Percentiles rank a stretch among this genome's conserved stretches.
Conservation (phyloP, 345 rosid genomes). For the Odontarrhena argentea region DNA sequence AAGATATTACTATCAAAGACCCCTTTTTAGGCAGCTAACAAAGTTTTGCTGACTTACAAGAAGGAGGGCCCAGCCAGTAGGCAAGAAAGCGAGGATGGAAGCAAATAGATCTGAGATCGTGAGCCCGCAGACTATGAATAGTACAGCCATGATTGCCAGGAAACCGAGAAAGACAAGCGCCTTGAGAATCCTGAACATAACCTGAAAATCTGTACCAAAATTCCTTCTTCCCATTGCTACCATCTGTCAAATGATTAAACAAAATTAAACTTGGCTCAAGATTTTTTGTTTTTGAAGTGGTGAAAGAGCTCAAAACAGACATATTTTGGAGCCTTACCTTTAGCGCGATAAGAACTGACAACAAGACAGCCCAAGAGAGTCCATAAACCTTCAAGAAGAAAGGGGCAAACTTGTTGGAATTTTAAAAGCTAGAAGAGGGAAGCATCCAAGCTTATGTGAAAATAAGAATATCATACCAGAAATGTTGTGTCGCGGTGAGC, state of each 20-base stretch:
- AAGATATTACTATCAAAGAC: conserved; percentile 7
- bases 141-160: conserved; percentile 80
- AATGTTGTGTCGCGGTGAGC: conserved; percentile 61
- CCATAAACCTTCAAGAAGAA: conserved; percentile 70
- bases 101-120: conserved; percentile 75
- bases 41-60: conserved; percentile 60
- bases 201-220: conserved; percentile 78
- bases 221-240: conserved; percentile 80
- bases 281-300: neutral
- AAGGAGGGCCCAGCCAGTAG: conserved; percentile 86
- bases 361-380: conserved; percentile 80
- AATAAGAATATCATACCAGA: conserved; percentile 49
- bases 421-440: conserved; percentile 5
- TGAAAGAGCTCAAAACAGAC: conserved; percentile 7
- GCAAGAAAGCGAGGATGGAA: conserved; percentile 76
- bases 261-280: neutral
- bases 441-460: neutral
- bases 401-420: conserved; percentile 11
- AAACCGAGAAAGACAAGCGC: conserved; percentile 92
- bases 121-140: conserved; percentile 69
- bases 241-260: conserved; percentile 51
- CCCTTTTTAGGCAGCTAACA: neutral
- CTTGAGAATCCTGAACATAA: conserved; percentile 91
- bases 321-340: conserved; percentile 58
- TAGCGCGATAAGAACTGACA: conserved; percentile 61